A percentile compares a stretch with the other conserved stretches of the same genome.
phyloP scores from a whole-genome alignment of 306 rosid genomes.

The Rosa rugosa region DNA sequence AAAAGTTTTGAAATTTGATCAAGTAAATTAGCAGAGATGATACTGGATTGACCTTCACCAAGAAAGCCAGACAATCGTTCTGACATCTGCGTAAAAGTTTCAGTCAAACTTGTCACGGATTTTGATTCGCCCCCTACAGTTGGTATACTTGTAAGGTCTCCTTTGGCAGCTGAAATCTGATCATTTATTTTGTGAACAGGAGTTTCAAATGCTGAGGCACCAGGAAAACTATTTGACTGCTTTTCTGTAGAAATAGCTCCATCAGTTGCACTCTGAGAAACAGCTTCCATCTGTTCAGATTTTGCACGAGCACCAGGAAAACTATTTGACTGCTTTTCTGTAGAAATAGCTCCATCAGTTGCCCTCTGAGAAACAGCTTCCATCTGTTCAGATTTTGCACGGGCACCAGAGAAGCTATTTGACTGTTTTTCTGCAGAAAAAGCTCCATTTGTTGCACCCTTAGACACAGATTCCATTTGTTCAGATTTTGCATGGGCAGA shows the following conservation, averaged over 20 bases:
- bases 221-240: constrained; percentile 40
- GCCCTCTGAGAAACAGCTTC: constrained; percentile 53
- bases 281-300: constrained; percentile 69
- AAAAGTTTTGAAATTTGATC: constrained; percentile 85
- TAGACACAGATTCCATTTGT: constrained; percentile 69
- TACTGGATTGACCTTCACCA: constrained; percentile 73
- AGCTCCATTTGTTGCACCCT: constrained; percentile 45
- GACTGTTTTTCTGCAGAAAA: constrained; percentile 39
- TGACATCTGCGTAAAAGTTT: constrained; percentile 66
- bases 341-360: constrained; percentile 47
- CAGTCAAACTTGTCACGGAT: constrained; percentile 60
- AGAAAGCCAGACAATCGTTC: constrained; percentile 90
- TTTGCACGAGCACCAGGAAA: constrained; percentile 20
- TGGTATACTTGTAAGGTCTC: constrained; percentile 40
- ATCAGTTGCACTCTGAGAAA: constrained; percentile 44
- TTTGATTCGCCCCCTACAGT: constrained; percentile 82
- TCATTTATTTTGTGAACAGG: constrained; percentile 40
- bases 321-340: constrained; percentile 38
- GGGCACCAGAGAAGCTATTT: not conserved
- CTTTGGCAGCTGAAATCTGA: constrained; percentile 31
- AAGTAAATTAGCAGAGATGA: constrained; percentile 68
- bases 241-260: constrained; percentile 43
- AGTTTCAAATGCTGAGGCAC: constrained; percentile 39
- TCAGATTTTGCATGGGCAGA: constrained; percentile 61
- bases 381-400: constrained; percentile 58